A percentile compares a stretch with the other conserved stretches of the same genome.
phyloP scores from a whole-genome alignment of 2,329 filamentous ascomycete species.

The Colletotrichum noveboracense region DNA sequence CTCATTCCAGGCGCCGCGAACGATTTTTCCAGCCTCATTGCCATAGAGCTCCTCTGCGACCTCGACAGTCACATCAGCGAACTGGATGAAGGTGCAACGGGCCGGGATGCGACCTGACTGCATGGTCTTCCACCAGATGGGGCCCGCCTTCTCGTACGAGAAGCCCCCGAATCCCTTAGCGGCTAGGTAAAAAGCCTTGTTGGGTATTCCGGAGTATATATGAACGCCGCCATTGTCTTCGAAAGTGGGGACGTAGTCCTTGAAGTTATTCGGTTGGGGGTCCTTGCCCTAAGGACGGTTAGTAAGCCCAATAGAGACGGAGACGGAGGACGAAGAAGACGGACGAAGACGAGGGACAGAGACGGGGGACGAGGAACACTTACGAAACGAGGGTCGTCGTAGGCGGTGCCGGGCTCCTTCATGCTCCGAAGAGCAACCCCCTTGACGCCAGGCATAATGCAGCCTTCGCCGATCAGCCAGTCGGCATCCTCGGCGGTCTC shows the following conservation, averaged over 20 bases:
- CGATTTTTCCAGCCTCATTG: constrained; percentile 43
- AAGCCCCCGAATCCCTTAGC: constrained; percentile 54
- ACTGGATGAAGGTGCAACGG: constrained; percentile 50
- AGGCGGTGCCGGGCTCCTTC: constrained; percentile 59
- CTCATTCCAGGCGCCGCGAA: constrained; percentile 52
- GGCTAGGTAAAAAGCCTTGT: constrained; percentile 59
- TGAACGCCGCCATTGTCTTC: constrained; percentile 61
- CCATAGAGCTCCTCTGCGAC: constrained; percentile 48
- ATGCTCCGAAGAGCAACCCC: constrained; percentile 58
- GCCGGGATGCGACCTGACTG: constrained; percentile 44
- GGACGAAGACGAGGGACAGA: neutral
- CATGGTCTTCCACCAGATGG: constrained; percentile 59
- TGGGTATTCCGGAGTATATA: constrained; percentile 62
- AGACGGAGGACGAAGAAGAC: neutral
- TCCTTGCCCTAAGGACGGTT: constrained; percentile 49
- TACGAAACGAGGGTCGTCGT: constrained; percentile 55
- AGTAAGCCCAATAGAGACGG: neutral
- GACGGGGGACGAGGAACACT: constrained; percentile 23
- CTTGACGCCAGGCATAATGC: constrained; percentile 55
- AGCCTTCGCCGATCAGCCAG: constrained; percentile 61
- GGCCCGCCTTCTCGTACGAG: constrained; percentile 58
- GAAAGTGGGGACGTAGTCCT: constrained; percentile 40
- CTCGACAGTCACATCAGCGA: constrained; percentile 54
- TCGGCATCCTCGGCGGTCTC: constrained; percentile 51
- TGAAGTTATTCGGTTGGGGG: constrained; percentile 55